Base-by-base conservation (phyloP, 2,329 filamentous ascomycete genomes). In the Stagonosporopsis rhizophila region DNA sequence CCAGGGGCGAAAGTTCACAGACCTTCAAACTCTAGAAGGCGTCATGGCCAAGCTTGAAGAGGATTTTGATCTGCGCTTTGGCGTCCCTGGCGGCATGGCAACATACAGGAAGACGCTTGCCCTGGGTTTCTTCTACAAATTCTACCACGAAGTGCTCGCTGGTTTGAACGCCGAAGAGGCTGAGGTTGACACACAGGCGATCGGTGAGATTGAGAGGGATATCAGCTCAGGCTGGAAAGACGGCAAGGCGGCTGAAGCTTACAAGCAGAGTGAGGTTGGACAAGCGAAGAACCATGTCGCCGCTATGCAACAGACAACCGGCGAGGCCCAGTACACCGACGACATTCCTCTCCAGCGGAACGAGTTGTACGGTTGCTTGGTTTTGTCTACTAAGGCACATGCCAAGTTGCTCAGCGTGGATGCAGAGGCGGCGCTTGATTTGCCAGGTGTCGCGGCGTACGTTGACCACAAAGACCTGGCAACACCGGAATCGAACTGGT, bases 1-100 rank as follows among this genome's bases (percentile, higher is more conserved):
- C 2, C 69, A 87, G 2, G 94, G 92, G 44, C 94, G 90, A 77
- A 88, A 84, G 45, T 89, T 96, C 65, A 89, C 90, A 0, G 89
- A 96, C 61, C 85, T 91, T 1, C 85, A 89, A 52, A 96, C 93
- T 0, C 82, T 98, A 0, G 94, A 99, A 75, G 93, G 91, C 1
- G 86, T 88, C 6, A 97, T 98, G 91, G 89, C 87, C 65, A 90
- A 91, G 0, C 80, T 99, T n/a, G 93, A 92, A 61, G 82, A 85
- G 47, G 95, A 98, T 70, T 99, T 99, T 69, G 86, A 96, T 72
- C 82, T 99, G 27, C 83, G 86, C 4, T 98, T 96, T 68, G 89
- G 92, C 49, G 95, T 99, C 0, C 95, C 94, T 0, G 95, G 95
- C 63, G 95, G 95, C 34, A 99, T 99, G 95, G 94, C 95, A 0